A percentile compares a stretch with the other conserved stretches of the same genome.
phyloP scores from a whole-genome alignment of 441 rosid genomes.

The Eutrema salsugineum region DNA sequence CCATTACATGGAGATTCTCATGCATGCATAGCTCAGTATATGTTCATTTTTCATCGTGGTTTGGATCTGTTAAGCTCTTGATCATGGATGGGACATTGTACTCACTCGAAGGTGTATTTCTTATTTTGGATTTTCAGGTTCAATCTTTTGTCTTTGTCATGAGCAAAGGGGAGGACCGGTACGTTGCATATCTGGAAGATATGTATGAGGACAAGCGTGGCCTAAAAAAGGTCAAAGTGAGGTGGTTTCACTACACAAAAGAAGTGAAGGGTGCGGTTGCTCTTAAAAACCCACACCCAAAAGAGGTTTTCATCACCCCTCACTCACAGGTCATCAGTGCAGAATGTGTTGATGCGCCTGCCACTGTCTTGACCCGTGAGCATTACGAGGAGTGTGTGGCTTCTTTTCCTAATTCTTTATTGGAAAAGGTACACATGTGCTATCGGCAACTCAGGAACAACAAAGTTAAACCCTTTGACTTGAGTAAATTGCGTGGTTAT shows the following conservation, averaged over 20 bases:
- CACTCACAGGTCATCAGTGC: conserved; percentile 94
- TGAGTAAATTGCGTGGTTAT: conserved; percentile 88
- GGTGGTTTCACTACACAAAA: conserved; percentile 94
- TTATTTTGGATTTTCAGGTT: conserved; percentile 45
- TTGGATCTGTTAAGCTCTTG: not conserved
- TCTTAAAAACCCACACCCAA: conserved; percentile 73
- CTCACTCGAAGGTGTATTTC: conserved; percentile 13
- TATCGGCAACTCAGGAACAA: conserved; percentile 80
- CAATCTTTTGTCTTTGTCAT: conserved; percentile 94
- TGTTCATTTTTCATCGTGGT: not conserved
- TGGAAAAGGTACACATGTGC: conserved; percentile 71
- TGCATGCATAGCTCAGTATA: not conserved
- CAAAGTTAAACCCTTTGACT: conserved; percentile 73
- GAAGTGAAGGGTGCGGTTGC: conserved; percentile 81
- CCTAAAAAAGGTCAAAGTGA: conserved; percentile 86
- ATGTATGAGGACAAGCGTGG: conserved; percentile 98
- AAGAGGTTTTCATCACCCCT: conserved; percentile 93
- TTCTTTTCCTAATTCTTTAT: conserved; percentile 56
- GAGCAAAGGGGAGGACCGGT: conserved; percentile 81
- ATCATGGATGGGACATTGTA: conserved; percentile 5
- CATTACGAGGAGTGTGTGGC: conserved; percentile 73
- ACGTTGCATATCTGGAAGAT: conserved; percentile 92
- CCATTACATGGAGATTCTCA: not conserved
- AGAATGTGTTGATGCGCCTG: conserved; percentile 93
- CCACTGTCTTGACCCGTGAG: conserved; percentile 71